phyloP scores from a whole-genome alignment of 352 stramenopile species.

The Globisporangium carolinianum region DNA sequence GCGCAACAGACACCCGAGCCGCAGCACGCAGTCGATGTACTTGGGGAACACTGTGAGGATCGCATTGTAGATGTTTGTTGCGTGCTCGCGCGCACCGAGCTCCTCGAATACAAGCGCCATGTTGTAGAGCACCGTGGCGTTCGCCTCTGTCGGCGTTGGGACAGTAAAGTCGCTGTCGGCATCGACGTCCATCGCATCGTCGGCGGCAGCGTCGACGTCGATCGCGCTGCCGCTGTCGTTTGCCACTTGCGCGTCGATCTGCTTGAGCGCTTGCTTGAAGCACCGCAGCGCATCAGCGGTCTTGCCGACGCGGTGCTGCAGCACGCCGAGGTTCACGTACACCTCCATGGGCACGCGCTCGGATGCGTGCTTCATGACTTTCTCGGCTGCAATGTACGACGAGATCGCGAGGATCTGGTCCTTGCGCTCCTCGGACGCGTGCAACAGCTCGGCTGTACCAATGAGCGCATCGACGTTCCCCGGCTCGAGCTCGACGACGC shows the following conservation, averaged over 20 bases:
- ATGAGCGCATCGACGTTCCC: slow-evolving; percentile 83
- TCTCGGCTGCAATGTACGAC: slow-evolving; percentile 85
- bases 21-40: slow-evolving; percentile 93
- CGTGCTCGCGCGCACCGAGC: slow-evolving; percentile 84
- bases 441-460: slow-evolving; percentile 73
- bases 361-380: slow-evolving; percentile 80
- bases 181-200: slow-evolving; percentile 23
- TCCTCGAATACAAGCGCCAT: slow-evolving; percentile 93
- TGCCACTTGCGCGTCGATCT: slow-evolving; percentile 38
- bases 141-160: slow-evolving; percentile 57
- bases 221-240: slow-evolving; percentile 13
- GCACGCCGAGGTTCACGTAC: slow-evolving; percentile 77
- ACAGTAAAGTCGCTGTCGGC: slow-evolving; percentile 23
- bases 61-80: slow-evolving; percentile 90
- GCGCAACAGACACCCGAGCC: slow-evolving; percentile 91
- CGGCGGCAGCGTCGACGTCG: slow-evolving; percentile 21
- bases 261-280: slow-evolving; percentile 81
- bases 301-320: slow-evolving; percentile 84
- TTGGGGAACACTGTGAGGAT: slow-evolving; percentile 91
- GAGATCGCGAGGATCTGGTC: slow-evolving; percentile 87
- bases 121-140: slow-evolving; percentile 95
- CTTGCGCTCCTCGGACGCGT: slow-evolving; percentile 72
- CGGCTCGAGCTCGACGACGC: slow-evolving; percentile 79
- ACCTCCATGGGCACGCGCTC: slow-evolving; percentile 79
- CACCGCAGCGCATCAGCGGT: slow-evolving; percentile 87